Evolutionary conservation across 108 stramenopile species (phyloP).

Genomic region (Discostella stelligeroides): DNA sequence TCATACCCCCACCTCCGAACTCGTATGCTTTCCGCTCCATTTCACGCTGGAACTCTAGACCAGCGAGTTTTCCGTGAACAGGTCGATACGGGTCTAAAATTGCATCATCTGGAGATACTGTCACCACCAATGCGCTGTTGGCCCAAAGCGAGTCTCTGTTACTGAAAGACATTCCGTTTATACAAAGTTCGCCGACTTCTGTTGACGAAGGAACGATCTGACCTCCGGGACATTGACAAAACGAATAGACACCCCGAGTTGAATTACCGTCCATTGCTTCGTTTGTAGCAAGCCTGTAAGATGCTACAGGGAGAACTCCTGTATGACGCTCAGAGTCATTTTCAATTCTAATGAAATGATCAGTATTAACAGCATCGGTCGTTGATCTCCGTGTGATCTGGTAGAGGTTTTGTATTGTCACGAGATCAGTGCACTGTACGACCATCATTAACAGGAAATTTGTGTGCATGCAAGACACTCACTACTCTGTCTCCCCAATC

Average conservation of each 20-base stretch:
- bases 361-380: constrained; percentile 69
- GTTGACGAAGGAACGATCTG: constrained; percentile 94
- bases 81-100: constrained; percentile 71
- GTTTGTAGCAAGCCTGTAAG: constrained; percentile 89
- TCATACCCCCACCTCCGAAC: constrained; percentile 83
- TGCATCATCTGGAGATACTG: constrained; percentile 78
- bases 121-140: constrained; percentile 93
- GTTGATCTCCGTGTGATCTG: constrained; percentile 61
- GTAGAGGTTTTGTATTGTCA: neutral
- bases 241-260: constrained; percentile 73
- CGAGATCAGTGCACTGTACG: neutral
- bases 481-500: constrained; percentile 76
- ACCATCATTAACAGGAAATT: neutral
- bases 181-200: constrained; percentile 80
- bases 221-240: constrained; percentile 88
- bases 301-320: constrained; percentile 82
- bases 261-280: constrained; percentile 71
- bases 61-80: constrained; percentile 69
- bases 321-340: constrained; percentile 29
- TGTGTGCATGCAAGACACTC: constrained; percentile 2
- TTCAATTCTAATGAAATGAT: constrained; percentile 48
- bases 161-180: constrained; percentile 97
- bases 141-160: constrained; percentile 89
- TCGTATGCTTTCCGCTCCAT: constrained; percentile 86
- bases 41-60: constrained; percentile 81